Evolutionary conservation across 495 filamentous ascomycete genomes (phyloP).

Genomic region (Aspergillus asperescens): DNA sequence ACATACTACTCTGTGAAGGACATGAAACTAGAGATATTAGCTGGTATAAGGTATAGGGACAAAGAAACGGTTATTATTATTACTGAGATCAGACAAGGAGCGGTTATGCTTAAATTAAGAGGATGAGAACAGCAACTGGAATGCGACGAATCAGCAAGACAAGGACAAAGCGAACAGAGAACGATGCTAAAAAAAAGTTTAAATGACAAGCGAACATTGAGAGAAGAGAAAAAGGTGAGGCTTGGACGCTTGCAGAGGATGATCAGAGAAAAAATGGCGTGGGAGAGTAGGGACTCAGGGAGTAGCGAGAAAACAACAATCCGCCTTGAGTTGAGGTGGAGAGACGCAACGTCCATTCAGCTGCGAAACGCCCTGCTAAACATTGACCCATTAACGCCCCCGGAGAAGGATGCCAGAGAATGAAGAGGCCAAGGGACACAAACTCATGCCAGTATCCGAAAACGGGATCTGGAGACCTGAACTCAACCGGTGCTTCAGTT

Average conservation of each 20-base stretch:
- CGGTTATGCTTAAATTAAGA: neutral
- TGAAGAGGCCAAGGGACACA: constrained; percentile 4
- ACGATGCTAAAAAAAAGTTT: neutral
- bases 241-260: neutral
- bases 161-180: neutral
- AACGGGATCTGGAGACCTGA: neutral
- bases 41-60: neutral
- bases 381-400: too few relatives aligned
- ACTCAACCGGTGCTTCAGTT: neutral
- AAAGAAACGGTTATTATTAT: constrained; percentile 1
- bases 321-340: neutral
- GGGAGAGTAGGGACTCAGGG: too few relatives aligned
- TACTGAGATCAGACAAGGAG: neutral
- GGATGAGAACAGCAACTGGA: constrained; percentile 7
- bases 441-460: constrained; percentile 4
- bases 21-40: neutral
- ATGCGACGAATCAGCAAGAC: neutral
- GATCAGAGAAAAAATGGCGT: neutral
- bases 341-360: too few relatives aligned
- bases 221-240: neutral
- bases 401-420: neutral
- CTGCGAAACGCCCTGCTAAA: too few relatives aligned
- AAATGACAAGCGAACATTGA: neutral
- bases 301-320: too few relatives aligned
- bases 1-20: constrained; percentile 5